Evolutionary conservation across 768 basidiomycete genomes (phyloP).

Genomic region (Neoboletus brunneissimus): DNA sequence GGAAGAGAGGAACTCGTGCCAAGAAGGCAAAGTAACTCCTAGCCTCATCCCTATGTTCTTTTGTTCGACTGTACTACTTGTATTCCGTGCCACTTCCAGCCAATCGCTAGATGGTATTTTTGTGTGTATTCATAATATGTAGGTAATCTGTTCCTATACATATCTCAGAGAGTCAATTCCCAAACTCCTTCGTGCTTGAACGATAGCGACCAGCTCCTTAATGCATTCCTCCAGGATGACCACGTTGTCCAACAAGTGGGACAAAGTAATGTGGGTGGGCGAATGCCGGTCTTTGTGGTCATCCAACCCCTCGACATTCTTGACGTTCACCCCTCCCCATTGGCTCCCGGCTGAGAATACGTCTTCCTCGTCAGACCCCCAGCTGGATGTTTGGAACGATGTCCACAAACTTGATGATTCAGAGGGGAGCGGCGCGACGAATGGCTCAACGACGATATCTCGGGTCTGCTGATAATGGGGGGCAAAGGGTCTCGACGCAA

Average conservation of each 20-base stretch:
- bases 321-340: constrained; percentile 39
- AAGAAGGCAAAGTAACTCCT: constrained; percentile 36
- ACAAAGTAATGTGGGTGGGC: constrained; percentile 61
- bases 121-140: constrained; percentile 6
- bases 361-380: constrained; percentile 66
- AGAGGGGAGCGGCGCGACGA: constrained; percentile 54
- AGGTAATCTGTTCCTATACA: constrained; percentile 43
- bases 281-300: constrained; percentile 30
- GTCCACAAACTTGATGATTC: constrained; percentile 59
- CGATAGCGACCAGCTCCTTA: constrained; percentile 85
- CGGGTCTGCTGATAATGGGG: constrained; percentile 81
- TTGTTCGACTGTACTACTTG: constrained; percentile 1
- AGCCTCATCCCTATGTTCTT: background rate
- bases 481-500: constrained; percentile 75
- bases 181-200: constrained; percentile 77
- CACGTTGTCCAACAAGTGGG: constrained; percentile 86
- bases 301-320: constrained; percentile 17
- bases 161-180: constrained; percentile 84
- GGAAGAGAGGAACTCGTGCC: constrained; percentile 30
- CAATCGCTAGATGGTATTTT: background rate
- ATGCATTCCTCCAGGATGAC: constrained; percentile 94
- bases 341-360: constrained; percentile 53
- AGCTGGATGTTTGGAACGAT: constrained; percentile 47
- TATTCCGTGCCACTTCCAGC: background rate
- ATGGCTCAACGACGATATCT: constrained; percentile 68